Evolutionary conservation across 331 rosid species (phyloP), one percentile per base, ranked within the genome.

Genomic region (Stylosanthes scabra): DNA sequence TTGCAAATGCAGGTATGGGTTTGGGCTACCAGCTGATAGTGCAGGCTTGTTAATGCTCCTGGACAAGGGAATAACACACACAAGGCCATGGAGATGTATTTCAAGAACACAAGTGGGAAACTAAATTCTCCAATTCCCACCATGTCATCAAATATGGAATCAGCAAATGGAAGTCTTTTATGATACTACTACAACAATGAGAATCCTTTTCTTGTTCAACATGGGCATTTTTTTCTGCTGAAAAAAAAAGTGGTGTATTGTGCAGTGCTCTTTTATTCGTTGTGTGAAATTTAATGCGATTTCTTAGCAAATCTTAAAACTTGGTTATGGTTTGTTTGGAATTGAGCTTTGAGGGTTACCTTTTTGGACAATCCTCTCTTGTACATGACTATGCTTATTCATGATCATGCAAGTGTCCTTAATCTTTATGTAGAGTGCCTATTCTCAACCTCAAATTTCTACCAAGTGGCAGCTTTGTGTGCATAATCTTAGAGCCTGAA

Each of bases 1-100:
- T 28, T 76, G 75, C 75, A 42, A 70, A 41, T 66, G 76, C 83
- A 95, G 99, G 93, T 88, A 83, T 80, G 74, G 80, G 86, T 83
- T 86, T 13, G 91, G 92, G 40, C 76, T 87, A 41, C 88, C 96
- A 8, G 75, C 85, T 49, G 84, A 79, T 60, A 71, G 80, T 10
- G 78, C 51, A 28, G 99, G 99, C 40, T 83, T 95, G 88, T 88
- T 82, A 76, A 84, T 89, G 86, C 93, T 95, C 16, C 83, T 95
- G 3, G 97, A 87, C 72, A 90, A 86, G 46, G 88, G 84, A 41
- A 83, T 86, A 20, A 83, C 86, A 20, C 91, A 63, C 4, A 50
- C 40, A 47, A 87, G 83, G 88, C 93, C 87, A 13, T 83, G 90
- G 92, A 86, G 97, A 82, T 92, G 97, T 78, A 78, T 95, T 63